Evolutionary conservation across 78 protist genomes (phyloP), one percentile per base, ranked within the genome.

Genomic region (Bigelowiella natans): DNA sequence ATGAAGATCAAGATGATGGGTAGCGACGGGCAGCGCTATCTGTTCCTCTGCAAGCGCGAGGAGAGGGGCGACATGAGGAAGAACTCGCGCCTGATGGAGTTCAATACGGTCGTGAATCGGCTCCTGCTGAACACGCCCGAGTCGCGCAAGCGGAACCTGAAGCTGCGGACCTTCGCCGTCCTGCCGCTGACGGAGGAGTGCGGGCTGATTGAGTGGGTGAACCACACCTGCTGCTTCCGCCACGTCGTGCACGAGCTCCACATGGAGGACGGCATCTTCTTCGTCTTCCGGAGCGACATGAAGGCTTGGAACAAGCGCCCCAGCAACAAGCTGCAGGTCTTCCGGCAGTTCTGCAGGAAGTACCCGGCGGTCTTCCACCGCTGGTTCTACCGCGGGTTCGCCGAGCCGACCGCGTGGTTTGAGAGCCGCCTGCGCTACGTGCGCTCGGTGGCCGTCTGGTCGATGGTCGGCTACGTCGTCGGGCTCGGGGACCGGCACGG

Each of bases 161-260:
- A 26, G 29, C 11, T 83, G 38, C 11, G 86, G 37, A 83, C 86
- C 7, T 83, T 83, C 11, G 86, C 86, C 29, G 86, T 83, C 29
- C 86, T 83, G 11, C 86, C 86, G 11, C 2, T 83, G 86, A 83
- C 86, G 39, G 86, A 83, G 86, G 86, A 83, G 31, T 83, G 86
- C 29, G 86, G 86, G 86, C 86, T 83, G 7, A 83, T 83, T 28
- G 86, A 83, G 29, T 83, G 86, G 86, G 86, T 83, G 11, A 7
- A 7, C 29, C 28, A 83, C 11, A 83, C 86, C 2, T 31, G 39
- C 2, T 7, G 86, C 29, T 83, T 28, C 31, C 86, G 73, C 18
- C 73, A 51, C 73, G 73, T 26, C 34, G 73, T 51, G 7, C 73
- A 51, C 18, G 73, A 51, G 18, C 7, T 18, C 18, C 73, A 51